Evolutionary conservation across 306 rosid species (phyloP).

Genomic region (Prosopis cineraria): DNA sequence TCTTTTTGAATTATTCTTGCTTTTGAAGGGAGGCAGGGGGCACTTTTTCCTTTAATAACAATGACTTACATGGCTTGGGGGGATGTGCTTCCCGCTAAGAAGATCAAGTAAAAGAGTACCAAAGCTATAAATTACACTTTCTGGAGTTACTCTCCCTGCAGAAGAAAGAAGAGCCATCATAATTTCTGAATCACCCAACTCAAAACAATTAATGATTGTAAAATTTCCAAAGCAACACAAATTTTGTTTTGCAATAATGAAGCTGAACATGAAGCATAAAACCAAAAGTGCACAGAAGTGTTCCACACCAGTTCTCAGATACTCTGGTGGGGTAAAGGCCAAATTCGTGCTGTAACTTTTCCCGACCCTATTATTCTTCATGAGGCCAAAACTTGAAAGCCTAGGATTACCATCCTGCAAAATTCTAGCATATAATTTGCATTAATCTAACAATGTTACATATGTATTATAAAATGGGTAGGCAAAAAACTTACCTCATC

Average conservation of each 20-base stretch:
- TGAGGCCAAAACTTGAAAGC: conserved; percentile 77
- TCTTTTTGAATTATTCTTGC: not conserved
- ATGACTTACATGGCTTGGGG: conserved; percentile 80
- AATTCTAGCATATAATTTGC: conserved; percentile 37
- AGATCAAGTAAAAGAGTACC: conserved; percentile 89
- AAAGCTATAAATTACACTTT: conserved; percentile 82
- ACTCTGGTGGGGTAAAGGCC: conserved; percentile 93
- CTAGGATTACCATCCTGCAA: conserved; percentile 86
- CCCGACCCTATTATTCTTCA: conserved; percentile 89
- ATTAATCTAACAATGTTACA: conserved; percentile 10
- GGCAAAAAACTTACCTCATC: conserved; percentile 57
- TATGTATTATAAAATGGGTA: conserved; percentile 1
- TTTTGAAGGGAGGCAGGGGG: not conserved
- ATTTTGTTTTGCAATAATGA: not conserved
- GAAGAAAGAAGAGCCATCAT: conserved; percentile 29
- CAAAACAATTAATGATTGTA: not conserved
- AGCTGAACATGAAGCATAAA: not conserved
- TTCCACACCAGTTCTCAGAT: conserved; percentile 74
- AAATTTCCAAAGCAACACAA: not conserved
- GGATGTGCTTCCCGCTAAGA: conserved; percentile 84
- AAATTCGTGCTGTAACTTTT: conserved; percentile 85
- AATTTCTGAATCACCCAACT: conserved; percentile 14
- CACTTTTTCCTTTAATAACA: not conserved
- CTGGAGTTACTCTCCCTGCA: conserved; percentile 83
- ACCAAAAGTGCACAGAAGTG: not conserved